A percentile compares a stretch with the other conserved stretches of the same genome.
phyloP scores from a whole-genome alignment of 139 green algal genomes.

The Tetratostichococcus sp. region DNA sequence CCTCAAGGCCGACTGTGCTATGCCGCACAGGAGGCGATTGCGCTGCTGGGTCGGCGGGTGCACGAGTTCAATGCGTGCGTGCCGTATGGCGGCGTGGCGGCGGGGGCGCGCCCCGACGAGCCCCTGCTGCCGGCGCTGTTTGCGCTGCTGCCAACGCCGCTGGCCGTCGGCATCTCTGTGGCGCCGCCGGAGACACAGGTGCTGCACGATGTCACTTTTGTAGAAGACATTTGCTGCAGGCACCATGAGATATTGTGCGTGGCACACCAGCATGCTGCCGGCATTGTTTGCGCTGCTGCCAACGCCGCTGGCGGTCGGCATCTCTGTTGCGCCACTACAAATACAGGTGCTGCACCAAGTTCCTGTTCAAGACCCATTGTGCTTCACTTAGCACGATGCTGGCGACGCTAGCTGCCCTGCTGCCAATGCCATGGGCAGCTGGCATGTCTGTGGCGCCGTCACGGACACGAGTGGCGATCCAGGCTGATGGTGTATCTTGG shows the following conservation, averaged over 20 bases:
- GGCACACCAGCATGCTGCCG: slow-evolving; percentile 2
- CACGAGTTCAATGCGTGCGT: slow-evolving; percentile 79
- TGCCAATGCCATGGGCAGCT: too few relatives aligned
- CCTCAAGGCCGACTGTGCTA: too few relatives aligned
- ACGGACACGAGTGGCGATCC: too few relatives aligned
- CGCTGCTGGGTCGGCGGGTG: slow-evolving; percentile 51
- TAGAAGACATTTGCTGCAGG: neutral
- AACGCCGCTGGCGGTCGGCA: slow-evolving; percentile 24
- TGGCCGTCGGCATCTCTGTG: slow-evolving; percentile 12
- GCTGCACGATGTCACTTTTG: neutral
- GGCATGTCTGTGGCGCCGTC: too few relatives aligned
- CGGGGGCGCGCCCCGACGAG: slow-evolving; percentile 24
- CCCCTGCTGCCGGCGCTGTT: slow-evolving; percentile 26
- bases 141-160: slow-evolving; percentile 47
- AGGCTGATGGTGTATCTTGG: too few relatives aligned
- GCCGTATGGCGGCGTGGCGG: slow-evolving; percentile 56
- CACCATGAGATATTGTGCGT: too few relatives aligned
- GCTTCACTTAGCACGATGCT: too few relatives aligned
- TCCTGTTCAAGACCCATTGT: too few relatives aligned
- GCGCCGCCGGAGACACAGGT: neutral
- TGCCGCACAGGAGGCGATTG: slow-evolving; percentile 3
- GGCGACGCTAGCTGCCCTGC: too few relatives aligned
- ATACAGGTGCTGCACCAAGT: too few relatives aligned
- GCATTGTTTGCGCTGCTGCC: slow-evolving; percentile 51
- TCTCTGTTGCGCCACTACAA: too few relatives aligned